Base-by-base conservation (phyloP, 1,284 basidiomycete genomes). In the Ceratobasidium sp. region DNA sequence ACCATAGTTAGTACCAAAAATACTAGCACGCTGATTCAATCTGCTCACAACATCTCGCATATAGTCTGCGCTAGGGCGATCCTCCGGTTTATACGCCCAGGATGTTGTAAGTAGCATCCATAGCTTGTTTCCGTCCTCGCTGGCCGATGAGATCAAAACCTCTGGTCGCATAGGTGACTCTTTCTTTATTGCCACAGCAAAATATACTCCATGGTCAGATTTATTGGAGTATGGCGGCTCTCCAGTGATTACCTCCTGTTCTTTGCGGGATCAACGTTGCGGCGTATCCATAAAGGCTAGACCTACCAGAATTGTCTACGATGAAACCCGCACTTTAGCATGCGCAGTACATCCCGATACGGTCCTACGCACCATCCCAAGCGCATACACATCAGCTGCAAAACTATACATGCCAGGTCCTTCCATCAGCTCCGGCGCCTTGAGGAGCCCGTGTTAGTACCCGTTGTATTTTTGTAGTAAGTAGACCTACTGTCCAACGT, bases 161-260 rank as follows among this genome's bases (percentile, higher is more conserved):
- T 54, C 23, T 16, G 63, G 63, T 35, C 47, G 32, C 18, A 38
- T 18, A 18, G 63, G 63, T 38, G 11, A 11, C 18, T 38, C 26
- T n/a, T 26, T 47, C 2, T 54, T 43, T 18, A 41, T 30, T 14
- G 26, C 7, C 2, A 66, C 35, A 35, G 49, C 49, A 13, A 9
- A 23, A 0, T 50, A 16, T n/a, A 66, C 49, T 0, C 49, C 49
- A 2, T 43, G 11, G n/a, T 66, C 63, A 9, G 50, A 43, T 35
- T 52, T 11, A 1, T 18, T 13, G 28, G n/a, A 23, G 26, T 66
- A 66, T 28, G 63, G 63, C 50, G 54, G 32, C 1, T 6, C 23
- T 1, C 63, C 63, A 28, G 49, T 66, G 13, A 66, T 43, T 13
- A 44, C 26, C 32, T 66, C 63, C 63, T 66, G 35, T 43, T 38